These are phyloP conservation scores for Cyclotella cryptica DNA, from an alignment of 108 stramenopile genomes.

Conservation along the genomic window DNA sequence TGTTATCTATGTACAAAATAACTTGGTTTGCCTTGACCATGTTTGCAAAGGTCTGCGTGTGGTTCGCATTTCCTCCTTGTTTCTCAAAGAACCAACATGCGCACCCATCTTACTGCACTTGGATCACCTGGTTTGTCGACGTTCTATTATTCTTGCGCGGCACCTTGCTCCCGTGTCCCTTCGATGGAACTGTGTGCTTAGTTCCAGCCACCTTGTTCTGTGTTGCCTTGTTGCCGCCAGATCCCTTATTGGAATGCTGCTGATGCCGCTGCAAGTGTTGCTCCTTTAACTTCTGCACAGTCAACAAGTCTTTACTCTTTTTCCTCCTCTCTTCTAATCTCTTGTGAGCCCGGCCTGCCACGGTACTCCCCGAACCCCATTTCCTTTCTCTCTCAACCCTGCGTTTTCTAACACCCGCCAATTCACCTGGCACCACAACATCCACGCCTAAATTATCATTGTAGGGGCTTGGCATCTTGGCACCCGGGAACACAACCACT, in stretches of 20 bases:
- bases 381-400: conserved; percentile 40
- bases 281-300: not conserved
- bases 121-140: not conserved
- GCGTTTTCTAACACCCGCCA: conserved; percentile 38
- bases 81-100: not conserved
- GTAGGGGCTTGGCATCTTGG: not conserved
- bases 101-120: not conserved
- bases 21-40: not conserved
- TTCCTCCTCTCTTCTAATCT: conserved; percentile 40
- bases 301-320: conserved; percentile 11
- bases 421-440: conserved; percentile 2
- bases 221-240: not conserved
- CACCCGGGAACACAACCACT: conserved; percentile 50
- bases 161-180: conserved; percentile 3
- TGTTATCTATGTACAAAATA: not conserved
- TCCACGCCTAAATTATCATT: not conserved
- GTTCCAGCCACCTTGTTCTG: not conserved
- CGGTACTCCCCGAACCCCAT: conserved; percentile 42
- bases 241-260: not conserved
- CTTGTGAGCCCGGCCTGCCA: conserved; percentile 32
- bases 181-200: conserved; percentile 7
- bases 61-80: too few species aligned
- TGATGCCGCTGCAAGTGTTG: conserved; percentile 5
- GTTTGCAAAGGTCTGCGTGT: too few species aligned
- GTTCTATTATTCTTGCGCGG: not conserved